Evolutionary conservation across 176 grass and related monocot species (phyloP).

Genomic region (Paspalum notatum): DNA sequence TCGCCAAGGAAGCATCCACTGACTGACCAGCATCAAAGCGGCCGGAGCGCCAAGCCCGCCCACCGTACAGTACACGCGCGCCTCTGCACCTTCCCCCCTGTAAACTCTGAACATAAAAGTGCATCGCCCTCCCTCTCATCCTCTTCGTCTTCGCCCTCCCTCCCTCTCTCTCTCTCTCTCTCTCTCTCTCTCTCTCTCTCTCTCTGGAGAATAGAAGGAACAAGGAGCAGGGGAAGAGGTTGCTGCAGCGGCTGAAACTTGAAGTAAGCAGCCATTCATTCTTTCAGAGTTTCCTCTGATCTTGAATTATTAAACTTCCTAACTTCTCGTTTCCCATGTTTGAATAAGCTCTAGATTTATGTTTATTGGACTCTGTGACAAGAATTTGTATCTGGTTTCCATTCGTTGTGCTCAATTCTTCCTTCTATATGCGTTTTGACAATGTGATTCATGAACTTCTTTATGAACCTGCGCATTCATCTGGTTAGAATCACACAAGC

Average conservation of each 20-base stretch:
- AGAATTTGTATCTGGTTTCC: not conserved
- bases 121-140: slow-evolving; percentile 29
- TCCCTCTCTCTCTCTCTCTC: slow-evolving; percentile 5
- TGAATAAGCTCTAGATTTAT: not conserved
- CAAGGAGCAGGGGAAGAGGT: not conserved
- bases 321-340: not conserved
- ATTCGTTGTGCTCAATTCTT: not conserved
- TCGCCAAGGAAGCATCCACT: slow-evolving; percentile 56
- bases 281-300: slow-evolving; percentile 2
- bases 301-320: not conserved
- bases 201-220: slow-evolving; percentile 17
- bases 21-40: slow-evolving; percentile 36
- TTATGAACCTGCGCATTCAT: not conserved
- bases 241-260: not conserved
- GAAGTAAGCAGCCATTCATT: slow-evolving; percentile 2
- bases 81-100: slow-evolving; percentile 41
- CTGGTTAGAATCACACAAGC: not conserved
- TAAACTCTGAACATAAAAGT: slow-evolving; percentile 56
- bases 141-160: slow-evolving; percentile 24
- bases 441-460: not conserved
- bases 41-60: slow-evolving; percentile 33
- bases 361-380: not conserved
- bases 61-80: slow-evolving; percentile 43
- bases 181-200: not conserved
- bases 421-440: not conserved